These are phyloP conservation scores for Pichia pseudocactophila DNA, from an alignment of 805 yeast species.

Conservation along the genomic window DNA sequence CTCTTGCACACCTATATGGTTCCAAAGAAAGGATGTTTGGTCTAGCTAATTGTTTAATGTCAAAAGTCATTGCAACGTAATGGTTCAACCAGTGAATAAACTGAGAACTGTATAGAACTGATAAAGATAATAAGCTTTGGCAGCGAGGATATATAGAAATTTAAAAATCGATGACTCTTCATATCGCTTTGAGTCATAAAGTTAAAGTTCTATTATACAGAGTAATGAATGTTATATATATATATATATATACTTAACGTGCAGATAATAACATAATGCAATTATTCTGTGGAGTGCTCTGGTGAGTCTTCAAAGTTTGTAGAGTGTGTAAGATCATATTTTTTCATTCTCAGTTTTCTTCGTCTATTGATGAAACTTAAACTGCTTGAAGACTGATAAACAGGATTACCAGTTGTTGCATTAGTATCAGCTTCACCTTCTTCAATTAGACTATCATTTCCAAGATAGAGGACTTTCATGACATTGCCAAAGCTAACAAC, in stretches of 20 bases:
- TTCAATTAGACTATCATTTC: constrained; percentile 64
- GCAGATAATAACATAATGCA: too few species aligned
- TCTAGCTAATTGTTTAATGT: constrained; percentile 55
- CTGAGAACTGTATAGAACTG: too few species aligned
- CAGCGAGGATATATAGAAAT: too few species aligned
- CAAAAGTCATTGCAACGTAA: constrained; percentile 37
- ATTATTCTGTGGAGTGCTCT: not conserved
- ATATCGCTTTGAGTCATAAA: too few species aligned
- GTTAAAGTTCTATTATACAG: too few species aligned
- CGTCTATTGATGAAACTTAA: constrained; percentile 30
- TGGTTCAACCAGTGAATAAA: too few species aligned
- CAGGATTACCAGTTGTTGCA: constrained; percentile 15
- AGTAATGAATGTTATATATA: too few species aligned
- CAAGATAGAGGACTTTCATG: constrained; percentile 65
- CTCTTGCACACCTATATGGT: constrained; percentile 96
- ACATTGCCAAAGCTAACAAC: constrained; percentile 67
- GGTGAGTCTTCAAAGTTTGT: constrained; percentile 26
- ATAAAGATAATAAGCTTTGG: too few species aligned
- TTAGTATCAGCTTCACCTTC: constrained; percentile 39
- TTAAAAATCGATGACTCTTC: too few species aligned
- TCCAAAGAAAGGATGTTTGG: constrained; percentile 76
- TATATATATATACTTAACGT: too few species aligned
- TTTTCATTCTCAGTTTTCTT: constrained; percentile 27
- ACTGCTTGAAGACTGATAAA: constrained; percentile 21
- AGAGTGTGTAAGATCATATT: constrained; percentile 30